Conservation (phyloP, 1,139 yeast species). For the Wickerhamomyces sp. region DNA sequence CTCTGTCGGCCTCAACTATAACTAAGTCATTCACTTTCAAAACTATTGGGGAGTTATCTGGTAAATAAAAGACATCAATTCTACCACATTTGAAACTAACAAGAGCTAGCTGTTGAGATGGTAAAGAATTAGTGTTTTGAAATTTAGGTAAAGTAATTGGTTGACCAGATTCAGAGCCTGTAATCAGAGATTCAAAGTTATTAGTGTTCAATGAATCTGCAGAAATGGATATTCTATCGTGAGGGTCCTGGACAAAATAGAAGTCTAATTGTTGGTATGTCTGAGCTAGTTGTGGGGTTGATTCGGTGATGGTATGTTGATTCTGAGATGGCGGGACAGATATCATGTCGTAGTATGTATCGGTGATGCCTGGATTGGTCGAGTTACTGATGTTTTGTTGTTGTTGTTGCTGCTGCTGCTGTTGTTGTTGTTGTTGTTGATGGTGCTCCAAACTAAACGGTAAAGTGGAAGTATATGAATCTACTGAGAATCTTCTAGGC, state of each 20-base stretch:
- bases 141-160: conserved; percentile 14
- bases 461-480: conserved; percentile 4
- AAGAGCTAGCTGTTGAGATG: conserved; percentile 46
- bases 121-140: conserved; percentile 21
- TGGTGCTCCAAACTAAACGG: conserved; percentile 2
- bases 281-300: conserved; percentile 13
- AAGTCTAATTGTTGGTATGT: conserved; percentile 19
- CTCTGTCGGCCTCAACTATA: conserved; percentile 94
- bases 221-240: conserved; percentile 19
- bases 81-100: conserved; percentile 88
- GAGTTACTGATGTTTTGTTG: conserved; percentile 10
- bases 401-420: conserved; percentile 7
- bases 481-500: conserved; percentile 10
- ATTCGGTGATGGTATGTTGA: conserved; percentile 10
- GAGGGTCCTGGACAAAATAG: conserved; percentile 21
- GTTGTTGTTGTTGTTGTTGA: conserved; percentile 8
- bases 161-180: conserved; percentile 3
- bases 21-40: conserved; percentile 75
- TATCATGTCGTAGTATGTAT: conserved; percentile 1
- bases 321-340: conserved; percentile 4
- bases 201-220: conserved; percentile 9
- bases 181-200: conserved; percentile 6
- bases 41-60: conserved; percentile 46
- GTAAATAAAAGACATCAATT: conserved; percentile 74
- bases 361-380: too few relatives aligned